phyloP scores from a whole-genome alignment of 441 rosid genomes.

The Syzygium syzygioides region DNA sequence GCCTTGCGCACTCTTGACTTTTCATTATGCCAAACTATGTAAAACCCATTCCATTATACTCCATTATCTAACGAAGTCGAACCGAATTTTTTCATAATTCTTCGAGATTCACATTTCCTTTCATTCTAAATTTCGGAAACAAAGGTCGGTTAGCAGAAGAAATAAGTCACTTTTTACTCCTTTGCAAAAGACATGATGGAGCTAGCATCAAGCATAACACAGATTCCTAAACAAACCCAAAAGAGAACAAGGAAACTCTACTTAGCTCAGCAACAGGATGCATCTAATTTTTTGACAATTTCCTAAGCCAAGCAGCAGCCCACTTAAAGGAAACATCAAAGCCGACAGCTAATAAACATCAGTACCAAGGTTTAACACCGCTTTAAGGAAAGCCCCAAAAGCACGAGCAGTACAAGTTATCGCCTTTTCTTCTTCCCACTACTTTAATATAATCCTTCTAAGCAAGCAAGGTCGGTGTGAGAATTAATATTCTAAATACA shows the following conservation, averaged over 20 bases:
- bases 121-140: background rate
- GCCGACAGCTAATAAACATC: background rate
- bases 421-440: background rate
- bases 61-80: background rate
- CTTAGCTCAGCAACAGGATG: background rate
- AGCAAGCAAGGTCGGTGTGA: background rate
- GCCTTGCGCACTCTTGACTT: background rate
- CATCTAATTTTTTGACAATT: background rate
- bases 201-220: background rate
- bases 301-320: background rate
- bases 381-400: background rate
- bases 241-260: background rate
- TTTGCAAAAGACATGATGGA: background rate
- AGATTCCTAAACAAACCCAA: background rate
- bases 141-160: background rate
- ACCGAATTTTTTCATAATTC: background rate
- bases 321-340: background rate
- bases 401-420: background rate
- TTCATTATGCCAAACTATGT: background rate
- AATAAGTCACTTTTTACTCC: background rate
- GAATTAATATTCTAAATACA: background rate
- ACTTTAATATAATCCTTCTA: background rate
- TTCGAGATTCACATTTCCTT: background rate
- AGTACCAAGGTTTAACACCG: background rate
- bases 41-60: background rate